Base-by-base conservation (phyloP, 345 rosid genomes). In the Salix suchowensis region DNA sequence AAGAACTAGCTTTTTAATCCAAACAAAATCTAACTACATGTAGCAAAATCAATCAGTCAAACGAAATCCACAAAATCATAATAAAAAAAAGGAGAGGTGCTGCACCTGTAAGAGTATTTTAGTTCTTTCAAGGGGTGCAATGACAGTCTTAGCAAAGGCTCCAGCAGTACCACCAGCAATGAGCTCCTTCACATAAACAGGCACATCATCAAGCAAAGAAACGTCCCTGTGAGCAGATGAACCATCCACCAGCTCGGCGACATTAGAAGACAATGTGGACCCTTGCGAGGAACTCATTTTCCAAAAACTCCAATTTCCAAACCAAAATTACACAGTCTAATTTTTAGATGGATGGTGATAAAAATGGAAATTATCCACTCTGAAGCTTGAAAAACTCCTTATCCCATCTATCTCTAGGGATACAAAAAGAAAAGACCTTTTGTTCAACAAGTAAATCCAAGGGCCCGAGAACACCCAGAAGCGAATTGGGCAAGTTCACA, bases 131-230 rank as follows among this genome's bases (percentile, higher is more conserved):
- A 96, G 87, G 32, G 98, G 99, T 5, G 98, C 99, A 80, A 96
- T 90, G 8, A 93, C 92, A 76, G 97, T 91, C 80, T 96, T 96
- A 21, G 98, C 97, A 81, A 96, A 71, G 10, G 89, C 98, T 1
- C 98, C 98, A 28, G 98, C 98, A 85, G 91, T 93, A 65, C 98
- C 98, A 11, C 98, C 98, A 66, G 98, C 97, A 74, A 95, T 89
- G 68, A 95, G 97, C 78, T 93, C 97, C 86, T 85, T 93, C 0
- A 88, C 94, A 79, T 90, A 90, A 79, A 91, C 88, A 58, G 98
- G 98, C 81, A 95, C 75, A 70, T 79, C 71, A 82, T 95, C 96
- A 39, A 87, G 19, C 69, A 64, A 80, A 7, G 88, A 82, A 77
- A 87, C 79, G 55, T 85, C 81, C 68, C 67, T 44, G n/a, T 69